phyloP scores from a whole-genome alignment of 306 rosid genomes.

The Lotus japonicus region DNA sequence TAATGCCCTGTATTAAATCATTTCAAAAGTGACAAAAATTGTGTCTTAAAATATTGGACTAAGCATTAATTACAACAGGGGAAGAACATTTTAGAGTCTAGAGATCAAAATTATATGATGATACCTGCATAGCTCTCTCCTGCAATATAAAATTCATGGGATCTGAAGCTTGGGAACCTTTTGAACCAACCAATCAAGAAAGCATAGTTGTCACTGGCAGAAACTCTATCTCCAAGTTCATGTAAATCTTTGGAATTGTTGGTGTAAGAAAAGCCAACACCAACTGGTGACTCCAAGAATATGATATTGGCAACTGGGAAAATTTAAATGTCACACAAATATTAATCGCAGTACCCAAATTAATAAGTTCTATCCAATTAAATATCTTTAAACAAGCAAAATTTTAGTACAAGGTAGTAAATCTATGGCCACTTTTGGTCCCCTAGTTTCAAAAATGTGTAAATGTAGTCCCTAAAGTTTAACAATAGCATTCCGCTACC shows the following conservation, averaged over 20 bases:
- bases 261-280: constrained; percentile 70
- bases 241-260: constrained; percentile 43
- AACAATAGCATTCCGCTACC: no score
- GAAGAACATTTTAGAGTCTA: background rate
- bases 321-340: background rate
- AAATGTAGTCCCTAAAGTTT: no score
- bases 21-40: background rate
- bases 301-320: constrained; percentile 54
- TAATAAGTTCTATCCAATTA: background rate
- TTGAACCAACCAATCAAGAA: constrained; percentile 59
- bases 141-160: constrained; percentile 46
- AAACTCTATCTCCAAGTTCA: constrained; percentile 45
- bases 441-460: no score
- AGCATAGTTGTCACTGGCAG: constrained; percentile 51
- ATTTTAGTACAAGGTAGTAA: no score
- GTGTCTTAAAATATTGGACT: background rate
- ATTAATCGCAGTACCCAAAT: background rate
- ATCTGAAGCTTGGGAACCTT: constrained; percentile 48
- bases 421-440: no score
- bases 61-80: no score
- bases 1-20: constrained; percentile 47
- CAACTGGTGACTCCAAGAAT: constrained; percentile 71
- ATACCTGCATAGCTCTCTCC: constrained; percentile 77
- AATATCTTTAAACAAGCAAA: background rate
- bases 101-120: background rate